A percentile compares a stretch with the other conserved stretches of the same genome.
Evolutionary conservation across 225 moss, liverwort and hornwort species (phyloP).

Genomic region (Straminergon stramineum): DNA sequence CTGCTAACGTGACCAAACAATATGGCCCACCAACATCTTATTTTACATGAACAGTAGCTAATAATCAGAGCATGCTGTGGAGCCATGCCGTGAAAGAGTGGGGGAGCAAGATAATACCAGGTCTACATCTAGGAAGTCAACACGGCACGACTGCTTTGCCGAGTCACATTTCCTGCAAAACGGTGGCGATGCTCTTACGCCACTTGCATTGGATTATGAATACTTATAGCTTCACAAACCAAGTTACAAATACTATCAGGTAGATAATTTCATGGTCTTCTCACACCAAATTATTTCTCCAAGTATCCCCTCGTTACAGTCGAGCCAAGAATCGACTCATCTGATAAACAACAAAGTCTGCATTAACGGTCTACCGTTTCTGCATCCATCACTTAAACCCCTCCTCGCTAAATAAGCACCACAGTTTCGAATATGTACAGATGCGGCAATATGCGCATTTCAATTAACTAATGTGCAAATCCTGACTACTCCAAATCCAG

Average conservation of each 20-base stretch:
- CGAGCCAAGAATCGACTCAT: neutral
- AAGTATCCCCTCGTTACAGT: neutral
- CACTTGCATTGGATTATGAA: neutral
- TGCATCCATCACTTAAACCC: neutral
- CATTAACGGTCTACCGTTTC: neutral
- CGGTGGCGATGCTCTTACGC: too few relatives aligned
- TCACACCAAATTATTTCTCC: neutral
- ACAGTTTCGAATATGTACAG: neutral
- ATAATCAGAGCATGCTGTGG: too few relatives aligned
- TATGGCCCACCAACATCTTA: too few relatives aligned
- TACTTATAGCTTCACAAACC: neutral
- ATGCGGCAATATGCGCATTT: neutral
- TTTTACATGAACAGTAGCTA: too few relatives aligned
- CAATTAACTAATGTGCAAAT: neutral
- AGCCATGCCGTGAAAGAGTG: too few relatives aligned
- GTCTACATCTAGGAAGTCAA: too few relatives aligned
- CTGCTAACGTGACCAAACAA: too few relatives aligned
- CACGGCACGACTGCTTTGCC: too few relatives aligned
- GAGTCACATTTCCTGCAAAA: too few relatives aligned
- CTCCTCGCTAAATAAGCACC: neutral
- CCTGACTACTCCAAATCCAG: neutral
- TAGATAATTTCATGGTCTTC: neutral
- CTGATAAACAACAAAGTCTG: neutral
- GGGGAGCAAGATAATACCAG: too few relatives aligned
- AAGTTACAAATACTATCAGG: neutral